Percentiles rank a stretch among this genome's conserved stretches.
phyloP scores from a whole-genome alignment of 2,329 filamentous ascomycete species.

The Colletotrichum falcatum region DNA sequence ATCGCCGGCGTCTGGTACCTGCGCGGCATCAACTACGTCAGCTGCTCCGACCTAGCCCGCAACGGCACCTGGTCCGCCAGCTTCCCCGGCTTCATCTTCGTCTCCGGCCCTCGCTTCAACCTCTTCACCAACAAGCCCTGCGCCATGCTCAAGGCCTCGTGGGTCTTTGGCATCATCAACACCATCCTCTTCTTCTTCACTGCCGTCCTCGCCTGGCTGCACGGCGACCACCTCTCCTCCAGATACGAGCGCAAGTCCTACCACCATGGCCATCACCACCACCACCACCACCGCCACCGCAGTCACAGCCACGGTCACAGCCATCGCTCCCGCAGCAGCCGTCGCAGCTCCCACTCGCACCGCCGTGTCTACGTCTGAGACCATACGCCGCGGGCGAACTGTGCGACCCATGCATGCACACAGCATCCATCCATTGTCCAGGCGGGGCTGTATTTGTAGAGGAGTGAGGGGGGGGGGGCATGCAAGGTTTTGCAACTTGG shows the following conservation, averaged over 20 bases:
- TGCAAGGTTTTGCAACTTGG: no score
- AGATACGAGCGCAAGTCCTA: constrained; percentile 57
- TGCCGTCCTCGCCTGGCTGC: constrained; percentile 74
- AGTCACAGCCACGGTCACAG: constrained; percentile 22
- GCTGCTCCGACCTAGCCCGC: constrained; percentile 73
- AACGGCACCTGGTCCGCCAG: constrained; percentile 65
- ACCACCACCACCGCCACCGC: constrained; percentile 53
- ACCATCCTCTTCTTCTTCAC: constrained; percentile 84
- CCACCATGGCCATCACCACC: constrained; percentile 41
- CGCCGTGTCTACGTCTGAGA: constrained; percentile 43
- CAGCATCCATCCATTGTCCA: not conserved
- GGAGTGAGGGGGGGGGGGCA: no score
- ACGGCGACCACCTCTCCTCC: constrained; percentile 60
- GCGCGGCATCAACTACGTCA: constrained; percentile 68
- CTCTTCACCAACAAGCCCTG: constrained; percentile 79
- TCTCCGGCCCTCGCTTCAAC: constrained; percentile 63
- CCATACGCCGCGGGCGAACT: not conserved
- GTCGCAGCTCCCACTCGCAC: constrained; percentile 43
- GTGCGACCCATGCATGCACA: no score
- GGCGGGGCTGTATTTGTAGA: no score
- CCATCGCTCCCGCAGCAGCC: constrained; percentile 46
- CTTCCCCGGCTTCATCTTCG: constrained; percentile 72
- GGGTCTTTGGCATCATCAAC: constrained; percentile 92
- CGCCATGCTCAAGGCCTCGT: constrained; percentile 91
- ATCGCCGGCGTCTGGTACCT: constrained; percentile 72